Percentiles rank a stretch among this genome's conserved stretches.
These are phyloP conservation scores for Kuraishia ogatae DNA, from an alignment of 805 yeast species.

Conservation along the genomic window DNA sequence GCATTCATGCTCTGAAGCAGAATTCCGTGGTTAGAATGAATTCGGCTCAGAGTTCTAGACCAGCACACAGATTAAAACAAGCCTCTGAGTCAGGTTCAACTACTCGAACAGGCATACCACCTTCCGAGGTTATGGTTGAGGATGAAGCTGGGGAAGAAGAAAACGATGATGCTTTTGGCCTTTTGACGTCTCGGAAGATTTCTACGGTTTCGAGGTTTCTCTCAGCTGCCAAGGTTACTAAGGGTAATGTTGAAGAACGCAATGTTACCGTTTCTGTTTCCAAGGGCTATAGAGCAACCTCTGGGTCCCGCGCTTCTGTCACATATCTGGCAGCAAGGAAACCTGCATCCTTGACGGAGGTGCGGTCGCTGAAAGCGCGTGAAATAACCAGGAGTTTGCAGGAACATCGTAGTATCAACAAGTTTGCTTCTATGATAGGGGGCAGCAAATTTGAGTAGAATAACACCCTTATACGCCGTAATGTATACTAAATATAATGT, in stretches of 20 bases:
- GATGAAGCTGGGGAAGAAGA: not conserved
- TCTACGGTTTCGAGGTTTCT: not conserved
- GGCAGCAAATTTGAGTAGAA: not conserved
- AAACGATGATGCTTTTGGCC: not conserved
- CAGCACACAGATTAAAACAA: not conserved
- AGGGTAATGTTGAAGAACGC: not conserved
- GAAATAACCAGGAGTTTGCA: not conserved
- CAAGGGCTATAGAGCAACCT: not conserved
- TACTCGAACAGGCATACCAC: too few species aligned
- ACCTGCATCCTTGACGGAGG: not conserved
- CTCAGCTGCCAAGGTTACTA: not conserved
- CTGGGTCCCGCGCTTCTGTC: constrained; percentile 1
- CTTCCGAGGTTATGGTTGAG: not conserved
- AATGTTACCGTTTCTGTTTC: constrained; percentile 1
- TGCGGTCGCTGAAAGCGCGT: constrained; percentile 1
- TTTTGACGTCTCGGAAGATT: not conserved
- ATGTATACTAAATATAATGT: not conserved
- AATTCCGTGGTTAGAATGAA: constrained; percentile 1
- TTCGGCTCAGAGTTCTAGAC: not conserved
- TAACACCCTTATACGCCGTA: not conserved
- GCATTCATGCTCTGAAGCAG: constrained; percentile 2
- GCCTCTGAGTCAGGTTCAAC: not conserved
- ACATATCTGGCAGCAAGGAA: constrained; percentile 1
- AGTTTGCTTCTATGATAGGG: not conserved
- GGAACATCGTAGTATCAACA: not conserved